phyloP scores from a whole-genome alignment of 2,329 filamentous ascomycete genomes.

The Chaetomium sp. region DNA sequence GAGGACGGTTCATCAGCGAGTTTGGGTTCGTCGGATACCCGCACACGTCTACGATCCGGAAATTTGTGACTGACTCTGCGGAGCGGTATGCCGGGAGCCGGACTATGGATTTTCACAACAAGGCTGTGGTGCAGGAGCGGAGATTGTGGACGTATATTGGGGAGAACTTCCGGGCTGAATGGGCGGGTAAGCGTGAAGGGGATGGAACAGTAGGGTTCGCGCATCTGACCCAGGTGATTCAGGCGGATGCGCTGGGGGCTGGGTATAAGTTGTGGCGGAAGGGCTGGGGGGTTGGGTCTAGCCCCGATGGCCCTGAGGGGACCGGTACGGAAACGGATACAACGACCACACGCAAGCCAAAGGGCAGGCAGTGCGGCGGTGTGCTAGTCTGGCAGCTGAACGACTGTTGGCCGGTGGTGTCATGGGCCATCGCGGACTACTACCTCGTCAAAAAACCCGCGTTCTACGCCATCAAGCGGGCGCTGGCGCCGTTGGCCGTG shows the following conservation, averaged over 20 bases:
- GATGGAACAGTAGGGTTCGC: conserved; percentile 39
- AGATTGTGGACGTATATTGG: conserved; percentile 64
- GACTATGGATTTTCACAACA: conserved; percentile 74
- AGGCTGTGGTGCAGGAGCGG: conserved; percentile 67
- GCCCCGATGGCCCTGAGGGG: too few relatives aligned
- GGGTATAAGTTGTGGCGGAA: conserved; percentile 50
- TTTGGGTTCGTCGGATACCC: conserved; percentile 80
- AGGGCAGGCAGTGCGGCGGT: conserved; percentile 54
- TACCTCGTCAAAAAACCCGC: conserved; percentile 60
- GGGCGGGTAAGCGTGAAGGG: conserved; percentile 15
- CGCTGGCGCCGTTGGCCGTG: conserved; percentile 53
- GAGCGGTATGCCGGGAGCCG: conserved; percentile 61
- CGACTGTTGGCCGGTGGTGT: conserved; percentile 62
- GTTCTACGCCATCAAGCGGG: conserved; percentile 40
- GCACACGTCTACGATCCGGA: conserved; percentile 61
- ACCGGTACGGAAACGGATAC: too few relatives aligned
- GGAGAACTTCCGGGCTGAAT: conserved; percentile 59
- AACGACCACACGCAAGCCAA: conserved; percentile 32
- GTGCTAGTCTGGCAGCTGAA: conserved; percentile 65
- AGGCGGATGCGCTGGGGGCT: conserved; percentile 41
- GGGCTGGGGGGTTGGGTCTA: conserved; percentile 42
- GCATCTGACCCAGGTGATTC: conserved; percentile 47
- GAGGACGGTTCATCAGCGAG: conserved; percentile 70
- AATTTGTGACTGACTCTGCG: conserved; percentile 50
- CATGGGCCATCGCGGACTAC: conserved; percentile 59